Base-by-base conservation (phyloP, 75 land plant genomes). In the Pseudotsuga menziesii region DNA sequence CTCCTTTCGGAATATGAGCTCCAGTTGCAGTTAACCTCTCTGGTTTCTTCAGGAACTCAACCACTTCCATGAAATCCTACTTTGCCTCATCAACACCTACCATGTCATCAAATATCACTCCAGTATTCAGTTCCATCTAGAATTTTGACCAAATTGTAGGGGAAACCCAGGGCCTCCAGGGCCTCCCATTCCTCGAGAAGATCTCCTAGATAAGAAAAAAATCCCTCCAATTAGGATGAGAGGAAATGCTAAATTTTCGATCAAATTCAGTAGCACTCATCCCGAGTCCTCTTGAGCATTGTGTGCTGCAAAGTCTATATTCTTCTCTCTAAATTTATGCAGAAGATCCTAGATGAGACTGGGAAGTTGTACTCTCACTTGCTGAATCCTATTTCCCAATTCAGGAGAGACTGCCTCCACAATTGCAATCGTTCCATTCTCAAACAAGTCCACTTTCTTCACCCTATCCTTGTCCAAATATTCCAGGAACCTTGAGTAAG, bases 131-230 rank as follows among this genome's bases (percentile, higher is more conserved):
- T n/a, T n/a, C n/a, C n/a, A n/a, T n/a, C n/a, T n/a, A n/a, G n/a
- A n/a, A 98, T 76, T 96, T 96, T 69, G 97, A 59, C 98, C 97
- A 79, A 96, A 88, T 16, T 79, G 84, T n/a, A 96, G 85, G 17
- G 99, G 97, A 56, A 87, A 89, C 0, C 93, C 93, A 76, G 98
- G 98, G 48, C 97, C 99, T 3, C 95, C 97, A 29, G 98, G 98
- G 5, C 93, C 92, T 58, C 92, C 91, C 76, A 91, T 79, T 14
- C 98, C 98, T 29, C 94, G n/a, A n/a, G n/a, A n/a, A n/a, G n/a
- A n/a, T n/a, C n/a, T n/a, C 97, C 36, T 85, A 26, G 94, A 96
- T 52, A 96, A 84, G 75, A 96, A 85, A 76, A 96, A 96, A 67
- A 94, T 75, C 15, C 94, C 94, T 15, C 94, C 99, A 52, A 96